These are phyloP conservation scores for Coemansia sp. DNA, from an alignment of 192 early-diverging fungal species.

Conservation along the genomic window DNA sequence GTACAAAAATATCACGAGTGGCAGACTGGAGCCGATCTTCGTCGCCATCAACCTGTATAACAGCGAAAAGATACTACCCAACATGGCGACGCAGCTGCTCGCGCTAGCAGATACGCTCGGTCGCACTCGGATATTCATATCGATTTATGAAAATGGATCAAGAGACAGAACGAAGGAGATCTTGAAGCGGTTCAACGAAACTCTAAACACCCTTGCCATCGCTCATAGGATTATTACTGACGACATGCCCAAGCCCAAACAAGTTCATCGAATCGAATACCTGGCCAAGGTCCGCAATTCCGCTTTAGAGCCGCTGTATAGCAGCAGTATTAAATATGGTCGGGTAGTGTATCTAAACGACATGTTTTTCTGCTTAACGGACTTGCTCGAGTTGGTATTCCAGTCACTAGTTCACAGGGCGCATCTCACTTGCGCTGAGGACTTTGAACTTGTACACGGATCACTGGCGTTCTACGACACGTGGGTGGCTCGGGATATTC, in stretches of 20 bases:
- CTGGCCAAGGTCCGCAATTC: constrained; percentile 55
- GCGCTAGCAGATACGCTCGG: constrained; percentile 43
- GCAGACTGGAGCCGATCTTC: constrained; percentile 6
- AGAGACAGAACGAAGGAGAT: constrained; percentile 43
- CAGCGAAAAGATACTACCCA: constrained; percentile 46
- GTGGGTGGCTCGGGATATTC: constrained; percentile 56
- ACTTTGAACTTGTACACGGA: constrained; percentile 44
- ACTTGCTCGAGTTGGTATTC: constrained; percentile 55
- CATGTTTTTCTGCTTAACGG: constrained; percentile 52
- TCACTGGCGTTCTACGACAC: constrained; percentile 52
- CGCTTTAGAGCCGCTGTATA: constrained; percentile 48
- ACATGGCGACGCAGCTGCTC: constrained; percentile 45
- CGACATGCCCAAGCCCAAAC: neutral
- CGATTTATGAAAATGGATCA: constrained; percentile 57
- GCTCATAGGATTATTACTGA: constrained; percentile 31
- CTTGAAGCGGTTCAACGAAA: constrained; percentile 19
- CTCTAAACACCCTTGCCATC: constrained; percentile 23
- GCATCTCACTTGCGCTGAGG: constrained; percentile 58
- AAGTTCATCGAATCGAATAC: constrained; percentile 50
- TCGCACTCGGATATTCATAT: constrained; percentile 36
- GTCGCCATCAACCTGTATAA: constrained; percentile 52
- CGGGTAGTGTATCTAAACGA: constrained; percentile 54
- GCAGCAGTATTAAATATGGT: constrained; percentile 13
- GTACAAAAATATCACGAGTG: constrained; percentile 17
- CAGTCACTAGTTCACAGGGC: constrained; percentile 50